These are phyloP conservation scores for Ganoderma multipileum DNA, from an alignment of 1,284 basidiomycete species.

Conservation along the genomic window DNA sequence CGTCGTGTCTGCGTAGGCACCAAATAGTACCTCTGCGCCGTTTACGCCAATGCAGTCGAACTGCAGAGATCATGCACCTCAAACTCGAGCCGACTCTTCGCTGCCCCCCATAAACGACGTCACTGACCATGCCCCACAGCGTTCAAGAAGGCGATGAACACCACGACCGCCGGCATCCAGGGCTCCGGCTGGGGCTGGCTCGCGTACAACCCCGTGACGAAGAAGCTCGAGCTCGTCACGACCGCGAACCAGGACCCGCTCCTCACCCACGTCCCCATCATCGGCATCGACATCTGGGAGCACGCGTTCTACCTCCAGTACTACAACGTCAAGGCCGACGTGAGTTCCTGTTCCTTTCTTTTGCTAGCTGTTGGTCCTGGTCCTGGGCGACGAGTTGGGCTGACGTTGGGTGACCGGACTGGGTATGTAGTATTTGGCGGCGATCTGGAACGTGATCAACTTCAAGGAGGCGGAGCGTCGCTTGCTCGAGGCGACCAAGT, in stretches of 20 bases:
- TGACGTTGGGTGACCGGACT: neutral
- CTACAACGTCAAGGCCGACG: constrained; percentile 91
- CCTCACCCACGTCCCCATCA: constrained; percentile 86
- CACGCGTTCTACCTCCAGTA: constrained; percentile 93
- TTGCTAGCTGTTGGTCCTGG: neutral
- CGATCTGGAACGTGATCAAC: constrained; percentile 94
- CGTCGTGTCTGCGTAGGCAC: too few species aligned
- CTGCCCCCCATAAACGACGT: too few species aligned
- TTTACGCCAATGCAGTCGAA: too few species aligned
- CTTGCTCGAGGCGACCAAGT: constrained; percentile 56
- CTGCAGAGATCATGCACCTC: too few species aligned
- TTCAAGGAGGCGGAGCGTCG: constrained; percentile 89
- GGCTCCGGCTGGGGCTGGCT: constrained; percentile 99
- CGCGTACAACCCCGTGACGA: constrained; percentile 72
- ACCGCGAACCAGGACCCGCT: constrained; percentile 98
- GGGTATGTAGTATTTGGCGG: constrained; percentile 78
- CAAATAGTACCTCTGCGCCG: too few species aligned
- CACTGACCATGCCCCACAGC: constrained; percentile 32
- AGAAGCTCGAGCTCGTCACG: constrained; percentile 88
- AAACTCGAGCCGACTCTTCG: too few species aligned
- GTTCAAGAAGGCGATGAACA: constrained; percentile 86
- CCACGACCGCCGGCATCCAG: constrained; percentile 92
- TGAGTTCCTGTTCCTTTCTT: constrained; percentile 48
- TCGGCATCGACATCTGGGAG: constrained; percentile 98
- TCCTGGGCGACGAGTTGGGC: neutral